A percentile compares a stretch with the other conserved stretches of the same genome.
Evolutionary conservation across 768 basidiomycete genomes (phyloP).

Genomic region (Auricularia cornea): DNA sequence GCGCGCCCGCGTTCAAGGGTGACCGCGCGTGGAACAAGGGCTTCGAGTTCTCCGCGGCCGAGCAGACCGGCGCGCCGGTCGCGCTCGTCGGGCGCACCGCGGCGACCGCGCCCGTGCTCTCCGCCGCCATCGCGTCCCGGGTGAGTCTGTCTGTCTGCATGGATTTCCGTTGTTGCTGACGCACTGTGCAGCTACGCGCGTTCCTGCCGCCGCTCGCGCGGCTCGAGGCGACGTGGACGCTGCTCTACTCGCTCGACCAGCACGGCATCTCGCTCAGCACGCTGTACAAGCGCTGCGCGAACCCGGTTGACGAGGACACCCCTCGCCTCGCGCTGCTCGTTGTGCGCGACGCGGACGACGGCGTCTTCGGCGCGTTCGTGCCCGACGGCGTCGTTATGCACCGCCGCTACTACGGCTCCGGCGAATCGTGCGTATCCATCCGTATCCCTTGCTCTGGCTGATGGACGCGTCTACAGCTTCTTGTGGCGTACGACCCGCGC

Average conservation of each 20-base stretch:
- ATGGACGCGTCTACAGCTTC: not conserved
- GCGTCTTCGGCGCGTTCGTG: constrained; percentile 75
- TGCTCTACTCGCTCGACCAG: constrained; percentile 88
- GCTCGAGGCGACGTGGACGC: constrained; percentile 62
- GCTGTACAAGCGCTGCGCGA: constrained; percentile 61
- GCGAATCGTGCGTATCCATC: constrained; percentile 64
- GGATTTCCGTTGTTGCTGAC: constrained; percentile 3
- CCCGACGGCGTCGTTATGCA: constrained; percentile 65
- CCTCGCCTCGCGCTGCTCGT: constrained; percentile 46
- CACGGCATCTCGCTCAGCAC: constrained; percentile 91
- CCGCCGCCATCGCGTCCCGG: constrained; percentile 44
- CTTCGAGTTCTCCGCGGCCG: constrained; percentile 28
- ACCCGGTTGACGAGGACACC: constrained; percentile 22
- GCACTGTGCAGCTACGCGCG: constrained; percentile 50
- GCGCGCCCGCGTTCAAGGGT: constrained; percentile 75
- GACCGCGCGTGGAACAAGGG: constrained; percentile 62
- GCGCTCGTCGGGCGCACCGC: constrained; percentile 47
- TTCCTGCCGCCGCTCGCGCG: constrained; percentile 67
- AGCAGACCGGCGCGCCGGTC: constrained; percentile 33
- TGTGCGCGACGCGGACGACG: constrained; percentile 53
- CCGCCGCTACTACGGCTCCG: constrained; percentile 73
- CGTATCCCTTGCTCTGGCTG: constrained; percentile 13
- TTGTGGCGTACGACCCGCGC: not conserved
- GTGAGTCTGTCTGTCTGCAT: constrained; percentile 42
- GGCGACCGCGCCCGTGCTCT: constrained; percentile 45